Percentiles rank a stretch among this genome's conserved stretches.
phyloP scores from a whole-genome alignment of 2,329 filamentous ascomycete genomes.

The Colletotrichum sp. region DNA sequence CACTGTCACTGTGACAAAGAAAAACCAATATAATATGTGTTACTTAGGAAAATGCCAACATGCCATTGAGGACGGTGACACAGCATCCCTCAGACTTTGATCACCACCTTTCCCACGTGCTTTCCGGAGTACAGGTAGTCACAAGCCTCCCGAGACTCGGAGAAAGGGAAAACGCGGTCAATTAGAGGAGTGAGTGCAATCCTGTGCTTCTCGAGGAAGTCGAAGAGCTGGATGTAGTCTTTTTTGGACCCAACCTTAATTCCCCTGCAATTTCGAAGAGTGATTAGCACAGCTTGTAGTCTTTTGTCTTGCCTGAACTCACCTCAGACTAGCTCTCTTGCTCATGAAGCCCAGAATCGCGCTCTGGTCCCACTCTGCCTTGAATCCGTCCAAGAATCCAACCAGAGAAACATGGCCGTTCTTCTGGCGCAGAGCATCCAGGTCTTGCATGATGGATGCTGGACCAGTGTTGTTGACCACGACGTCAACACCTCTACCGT shows the following conservation, averaged over 20 bases:
- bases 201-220: not conserved
- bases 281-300: not conserved
- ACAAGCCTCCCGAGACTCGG: not conserved
- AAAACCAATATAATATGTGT: not conserved
- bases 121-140: slow-evolving; percentile 5
- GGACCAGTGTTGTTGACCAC: slow-evolving; percentile 31
- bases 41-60: not conserved
- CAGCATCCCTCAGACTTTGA: not conserved
- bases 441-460: slow-evolving; percentile 23
- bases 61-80: not conserved
- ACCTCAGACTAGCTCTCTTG: slow-evolving; percentile 3
- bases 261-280: not conserved
- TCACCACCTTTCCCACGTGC: slow-evolving; percentile 4
- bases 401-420: not conserved
- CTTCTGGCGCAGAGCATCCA: slow-evolving; percentile 2
- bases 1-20: not conserved
- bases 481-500: slow-evolving; percentile 29
- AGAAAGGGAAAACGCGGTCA: not conserved
- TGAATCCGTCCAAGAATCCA: not conserved
- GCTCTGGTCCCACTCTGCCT: not conserved
- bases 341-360: slow-evolving; percentile 1
- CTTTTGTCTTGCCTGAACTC: not conserved
- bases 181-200: not conserved
- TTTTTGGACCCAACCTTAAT: not conserved
- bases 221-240: not conserved